These are phyloP conservation scores for Pichia nanzhaoensis DNA, from an alignment of 805 yeast species.

Conservation along the genomic window DNA sequence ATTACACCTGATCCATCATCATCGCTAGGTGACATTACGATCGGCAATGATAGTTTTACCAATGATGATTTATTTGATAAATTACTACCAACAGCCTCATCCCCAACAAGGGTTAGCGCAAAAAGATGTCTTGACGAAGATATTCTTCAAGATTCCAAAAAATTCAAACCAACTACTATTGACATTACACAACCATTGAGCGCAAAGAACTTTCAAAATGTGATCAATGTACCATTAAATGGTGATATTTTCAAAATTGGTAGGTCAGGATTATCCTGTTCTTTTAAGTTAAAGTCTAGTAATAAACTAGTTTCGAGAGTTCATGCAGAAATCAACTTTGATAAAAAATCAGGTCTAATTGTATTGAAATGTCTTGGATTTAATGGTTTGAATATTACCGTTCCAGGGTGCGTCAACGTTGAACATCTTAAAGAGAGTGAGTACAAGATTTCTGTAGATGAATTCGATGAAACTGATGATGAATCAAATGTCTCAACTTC, in stretches of 20 bases:
- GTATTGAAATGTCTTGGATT: conserved; percentile 68
- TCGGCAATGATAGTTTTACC: conserved; percentile 2
- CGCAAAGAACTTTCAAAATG: conserved; percentile 10
- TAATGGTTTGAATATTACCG: conserved; percentile 67
- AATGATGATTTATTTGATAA: background rate
- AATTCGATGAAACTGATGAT: conserved; percentile 1
- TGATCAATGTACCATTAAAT: conserved; percentile 31
- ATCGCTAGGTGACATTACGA: conserved; percentile 33
- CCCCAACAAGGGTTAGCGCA: background rate
- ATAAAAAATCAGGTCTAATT: conserved; percentile 34
- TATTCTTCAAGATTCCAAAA: background rate
- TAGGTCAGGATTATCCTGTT: conserved; percentile 58
- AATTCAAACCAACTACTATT: background rate
- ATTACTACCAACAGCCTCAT: background rate
- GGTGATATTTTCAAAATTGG: conserved; percentile 47
- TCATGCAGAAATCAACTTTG: conserved; percentile 50
- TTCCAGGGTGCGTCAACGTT: conserved; percentile 43
- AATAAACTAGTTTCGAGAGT: conserved; percentile 60
- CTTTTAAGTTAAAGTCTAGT: conserved; percentile 39
- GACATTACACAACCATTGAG: conserved; percentile 9
- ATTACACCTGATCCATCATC: conserved; percentile 76
- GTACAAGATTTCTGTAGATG: conserved; percentile 16
- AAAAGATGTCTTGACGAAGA: background rate
- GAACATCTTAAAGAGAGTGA: conserved; percentile 14
- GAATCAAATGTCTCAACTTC: conserved; percentile 2